Conservation (phyloP, 176 grass and related monocot species). For the Hyparrhenia diplandra region DNA sequence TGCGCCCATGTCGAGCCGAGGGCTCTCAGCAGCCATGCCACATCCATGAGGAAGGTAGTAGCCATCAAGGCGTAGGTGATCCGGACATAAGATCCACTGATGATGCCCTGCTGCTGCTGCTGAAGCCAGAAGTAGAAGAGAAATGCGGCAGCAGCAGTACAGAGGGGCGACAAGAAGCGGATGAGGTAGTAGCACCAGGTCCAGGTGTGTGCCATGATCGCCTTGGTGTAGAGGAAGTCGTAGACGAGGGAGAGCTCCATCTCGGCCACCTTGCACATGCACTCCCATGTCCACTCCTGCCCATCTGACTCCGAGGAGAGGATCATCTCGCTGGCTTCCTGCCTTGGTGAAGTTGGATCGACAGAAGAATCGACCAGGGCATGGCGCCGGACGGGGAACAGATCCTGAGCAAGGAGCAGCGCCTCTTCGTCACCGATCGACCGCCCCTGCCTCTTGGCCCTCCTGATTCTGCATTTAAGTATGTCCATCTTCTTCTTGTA, state of each 20-base stretch:
- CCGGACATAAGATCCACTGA: background rate
- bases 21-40: background rate
- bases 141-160: background rate
- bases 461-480: background rate
- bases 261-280: background rate
- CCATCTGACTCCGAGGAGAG: too few species aligned
- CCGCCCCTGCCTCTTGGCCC: background rate
- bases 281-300: background rate
- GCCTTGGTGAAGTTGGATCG: background rate
- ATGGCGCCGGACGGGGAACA: background rate
- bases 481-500: too few species aligned
- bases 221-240: background rate
- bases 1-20: background rate
- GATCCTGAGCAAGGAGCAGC: background rate
- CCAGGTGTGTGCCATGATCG: background rate
- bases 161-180: background rate
- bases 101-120: too few species aligned
- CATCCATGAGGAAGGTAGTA: background rate
- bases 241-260: background rate
- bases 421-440: background rate
- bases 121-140: background rate
- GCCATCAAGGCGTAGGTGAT: background rate
- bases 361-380: background rate
- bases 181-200: background rate
- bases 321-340: background rate